Conservation (phyloP, 257 asterid genomes). For the Solanum gracilifrons region DNA sequence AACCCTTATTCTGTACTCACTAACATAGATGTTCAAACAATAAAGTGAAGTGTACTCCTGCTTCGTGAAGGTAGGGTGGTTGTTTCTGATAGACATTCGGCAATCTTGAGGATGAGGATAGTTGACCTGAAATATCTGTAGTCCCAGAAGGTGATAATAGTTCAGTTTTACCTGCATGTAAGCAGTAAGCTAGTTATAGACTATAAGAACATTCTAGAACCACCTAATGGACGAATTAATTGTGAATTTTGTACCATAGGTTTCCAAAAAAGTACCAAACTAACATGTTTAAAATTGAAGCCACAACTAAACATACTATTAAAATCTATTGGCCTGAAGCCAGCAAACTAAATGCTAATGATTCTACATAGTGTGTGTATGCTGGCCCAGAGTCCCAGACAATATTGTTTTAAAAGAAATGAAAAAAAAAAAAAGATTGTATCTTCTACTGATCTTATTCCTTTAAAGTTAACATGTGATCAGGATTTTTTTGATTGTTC, state of each 20-base stretch:
- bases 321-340: background rate
- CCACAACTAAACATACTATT: background rate
- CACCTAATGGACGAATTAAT: background rate
- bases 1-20: background rate
- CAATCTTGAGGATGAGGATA: background rate
- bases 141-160: background rate
- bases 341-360: background rate
- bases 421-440: background rate
- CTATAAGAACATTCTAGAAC: background rate
- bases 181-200: background rate
- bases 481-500: slow-evolving; percentile 1
- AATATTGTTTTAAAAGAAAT: background rate
- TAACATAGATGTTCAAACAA: background rate
- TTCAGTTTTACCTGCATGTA: background rate
- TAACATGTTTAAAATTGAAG: background rate
- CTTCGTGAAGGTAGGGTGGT: background rate
- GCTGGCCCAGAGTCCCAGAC: background rate
- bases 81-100: background rate
- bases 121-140: background rate
- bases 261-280: background rate
- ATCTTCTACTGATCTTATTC: background rate
- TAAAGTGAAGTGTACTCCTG: background rate
- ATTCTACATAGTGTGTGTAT: background rate
- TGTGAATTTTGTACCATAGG: background rate
- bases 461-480: background rate